Conservation (phyloP, 495 filamentous ascomycete genomes). For the Aspergillus heteromorphus region DNA sequence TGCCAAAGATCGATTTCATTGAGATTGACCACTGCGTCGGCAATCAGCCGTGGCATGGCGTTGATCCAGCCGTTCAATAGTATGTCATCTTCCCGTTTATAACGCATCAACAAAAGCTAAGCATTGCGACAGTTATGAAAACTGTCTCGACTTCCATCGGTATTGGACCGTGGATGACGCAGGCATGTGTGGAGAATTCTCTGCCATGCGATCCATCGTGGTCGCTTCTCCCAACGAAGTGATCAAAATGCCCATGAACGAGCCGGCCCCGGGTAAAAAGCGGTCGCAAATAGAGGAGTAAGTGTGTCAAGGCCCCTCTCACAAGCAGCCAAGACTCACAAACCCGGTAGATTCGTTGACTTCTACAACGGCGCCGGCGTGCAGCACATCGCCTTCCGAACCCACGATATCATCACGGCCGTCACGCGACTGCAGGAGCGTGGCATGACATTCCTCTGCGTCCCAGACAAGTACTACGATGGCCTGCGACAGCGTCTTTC, state of each 20-base stretch:
- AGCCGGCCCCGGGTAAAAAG: conserved; percentile 71
- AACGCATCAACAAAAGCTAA: neutral
- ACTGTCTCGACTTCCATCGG: conserved; percentile 71
- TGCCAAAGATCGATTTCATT: conserved; percentile 53
- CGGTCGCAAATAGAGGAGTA: conserved; percentile 80
- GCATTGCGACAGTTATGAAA: conserved; percentile 53
- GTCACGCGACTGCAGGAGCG: conserved; percentile 59
- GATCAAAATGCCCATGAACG: conserved; percentile 90
- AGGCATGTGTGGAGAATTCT: conserved; percentile 73
- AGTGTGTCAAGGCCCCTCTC: neutral
- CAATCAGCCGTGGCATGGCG: conserved; percentile 74
- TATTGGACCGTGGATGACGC: conserved; percentile 84
- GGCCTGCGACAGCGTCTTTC: conserved; percentile 57
- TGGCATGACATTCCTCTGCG: conserved; percentile 72
- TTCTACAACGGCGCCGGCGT: conserved; percentile 75
- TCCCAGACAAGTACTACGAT: conserved; percentile 68
- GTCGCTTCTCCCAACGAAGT: conserved; percentile 66
- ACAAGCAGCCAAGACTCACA: neutral
- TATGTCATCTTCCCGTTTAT: conserved; percentile 16
- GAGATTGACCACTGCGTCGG: conserved; percentile 84
- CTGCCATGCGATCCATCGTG: conserved; percentile 70
- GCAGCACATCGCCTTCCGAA: conserved; percentile 79
- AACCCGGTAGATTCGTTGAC: conserved; percentile 45
- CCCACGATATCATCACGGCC: conserved; percentile 59
- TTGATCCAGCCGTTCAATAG: conserved; percentile 67